Evolutionary conservation across 2,329 filamentous ascomycete species (phyloP), one percentile per base, ranked within the genome.

Genomic region (Epichloe baconii): DNA sequence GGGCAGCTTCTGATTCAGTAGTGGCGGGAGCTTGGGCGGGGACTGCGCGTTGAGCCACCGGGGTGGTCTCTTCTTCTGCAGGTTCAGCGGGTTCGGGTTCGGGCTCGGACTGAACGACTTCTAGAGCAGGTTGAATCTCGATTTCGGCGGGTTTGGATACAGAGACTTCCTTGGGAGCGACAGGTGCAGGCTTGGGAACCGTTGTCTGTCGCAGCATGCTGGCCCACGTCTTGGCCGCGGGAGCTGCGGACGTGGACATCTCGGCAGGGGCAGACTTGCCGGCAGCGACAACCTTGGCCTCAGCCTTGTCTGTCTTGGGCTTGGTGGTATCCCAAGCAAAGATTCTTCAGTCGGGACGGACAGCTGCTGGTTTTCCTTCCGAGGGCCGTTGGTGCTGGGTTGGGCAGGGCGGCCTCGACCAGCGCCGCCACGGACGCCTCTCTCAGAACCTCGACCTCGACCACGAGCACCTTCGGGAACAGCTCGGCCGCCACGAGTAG

Each of bases 301-400:
- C 66, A 50, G 64, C 41, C 51, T 62, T 55, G 49, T 68, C 58
- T 37, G 59, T 57, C 50, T 63, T 61, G 51, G 62, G 66, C 58
- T 68, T 69, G 55, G 66, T 69, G 53, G 67, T 68, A 45, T 66
- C 69, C 74, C 71, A 78, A 48, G 66, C 68, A 53, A 71, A 58
- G 84, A 84, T 62, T 90, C 85, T 56, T 80, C 77, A 55, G 85
- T 86, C 43, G 85, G 83, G 53, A 86, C 73, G 52, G 83, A 85
- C 56, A 78, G 70, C 59, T 68, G 74, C 56, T 71, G 68, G 58
- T 63, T 71, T 57, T 79, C 78, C 71, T 79, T 61, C 59, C 76
- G 78, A 55, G 79, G 68, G 58, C 81, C 82, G 65, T 85, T 86
- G 56, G 80, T 78, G 54, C 74, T 68, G 56, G 64, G 59, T 40